phyloP scores from a whole-genome alignment of 352 stramenopile species.

The Pythium dissimile region DNA sequence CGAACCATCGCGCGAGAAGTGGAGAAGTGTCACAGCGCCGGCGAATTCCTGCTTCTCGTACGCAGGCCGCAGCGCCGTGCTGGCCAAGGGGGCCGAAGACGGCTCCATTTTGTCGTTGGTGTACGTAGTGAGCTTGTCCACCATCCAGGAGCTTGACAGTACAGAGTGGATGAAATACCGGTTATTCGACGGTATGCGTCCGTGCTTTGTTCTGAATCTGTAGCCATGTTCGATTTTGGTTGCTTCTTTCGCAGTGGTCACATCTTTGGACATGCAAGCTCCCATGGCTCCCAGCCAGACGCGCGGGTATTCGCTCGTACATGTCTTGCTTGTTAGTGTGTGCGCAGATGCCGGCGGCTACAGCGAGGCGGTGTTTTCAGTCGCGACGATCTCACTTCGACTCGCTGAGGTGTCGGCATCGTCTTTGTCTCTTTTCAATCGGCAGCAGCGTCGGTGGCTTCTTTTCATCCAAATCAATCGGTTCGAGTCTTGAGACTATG shows the following conservation, averaged over 20 bases:
- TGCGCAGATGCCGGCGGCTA: background rate
- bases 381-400: constrained; percentile 8
- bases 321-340: too few relatives aligned
- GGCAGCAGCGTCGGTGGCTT: background rate
- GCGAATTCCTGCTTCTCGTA: constrained; percentile 72
- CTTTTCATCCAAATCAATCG: constrained; percentile 15
- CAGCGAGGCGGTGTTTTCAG: constrained; percentile 5
- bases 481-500: too few relatives aligned
- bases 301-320: background rate
- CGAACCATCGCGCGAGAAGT: constrained; percentile 65
- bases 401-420: background rate
- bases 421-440: background rate
- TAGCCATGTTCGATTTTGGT: too few relatives aligned
- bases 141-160: constrained; percentile 9
- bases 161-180: constrained; percentile 16
- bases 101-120: background rate
- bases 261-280: constrained; percentile 18
- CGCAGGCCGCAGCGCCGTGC: background rate
- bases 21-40: constrained; percentile 78
- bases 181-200: constrained; percentile 6
- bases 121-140: constrained; percentile 20
- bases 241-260: constrained; percentile 20
- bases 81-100: background rate
- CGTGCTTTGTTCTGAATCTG: too few relatives aligned
- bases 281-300: constrained; percentile 21